Percentiles rank a stretch among this genome's conserved stretches.
Conservation (phyloP, 495 filamentous ascomycete genomes). For the Penicillium argentinense region DNA sequence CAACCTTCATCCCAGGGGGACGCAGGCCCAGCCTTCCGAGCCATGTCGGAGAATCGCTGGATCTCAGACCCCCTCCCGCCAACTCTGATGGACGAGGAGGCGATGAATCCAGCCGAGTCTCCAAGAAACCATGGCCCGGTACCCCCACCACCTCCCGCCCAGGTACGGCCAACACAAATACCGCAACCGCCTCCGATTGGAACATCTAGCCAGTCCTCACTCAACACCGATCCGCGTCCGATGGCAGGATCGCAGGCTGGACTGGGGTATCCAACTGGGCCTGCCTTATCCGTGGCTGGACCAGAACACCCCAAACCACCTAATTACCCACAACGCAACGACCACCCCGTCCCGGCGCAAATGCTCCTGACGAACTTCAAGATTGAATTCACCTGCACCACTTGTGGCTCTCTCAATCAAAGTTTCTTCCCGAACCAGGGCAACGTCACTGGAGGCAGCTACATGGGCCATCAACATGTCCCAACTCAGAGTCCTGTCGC, state of each 20-base stretch:
- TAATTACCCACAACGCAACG: constrained; percentile 23
- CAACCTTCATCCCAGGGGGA: constrained; percentile 22
- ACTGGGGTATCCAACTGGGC: constrained; percentile 21
- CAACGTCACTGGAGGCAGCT: constrained; percentile 35
- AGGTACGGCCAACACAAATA: constrained; percentile 24
- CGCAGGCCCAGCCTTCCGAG: constrained; percentile 21
- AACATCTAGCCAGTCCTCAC: constrained; percentile 19
- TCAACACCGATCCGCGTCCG: constrained; percentile 21
- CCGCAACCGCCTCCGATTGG: constrained; percentile 22
- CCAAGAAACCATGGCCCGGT: constrained; percentile 19
- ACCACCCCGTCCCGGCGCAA: constrained; percentile 31
- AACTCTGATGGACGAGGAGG: constrained; percentile 30
- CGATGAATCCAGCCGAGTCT: constrained; percentile 25
- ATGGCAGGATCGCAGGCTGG: constrained; percentile 23
- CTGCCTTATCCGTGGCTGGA: constrained; percentile 20
- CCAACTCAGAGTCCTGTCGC: constrained; percentile 20
- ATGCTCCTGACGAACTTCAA: constrained; percentile 44
- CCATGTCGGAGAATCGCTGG: constrained; percentile 38
- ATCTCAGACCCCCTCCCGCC: constrained; percentile 31
- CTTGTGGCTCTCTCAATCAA: constrained; percentile 45
- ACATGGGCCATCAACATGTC: constrained; percentile 30
- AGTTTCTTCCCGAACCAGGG: constrained; percentile 48
- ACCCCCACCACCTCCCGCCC: constrained; percentile 22
- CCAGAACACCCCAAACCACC: constrained; percentile 24
- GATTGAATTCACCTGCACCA: constrained; percentile 47